Evolutionary conservation across 1,284 basidiomycete genomes (phyloP), one percentile per base, ranked within the genome.

Genomic region (Austroboletus niveus): DNA sequence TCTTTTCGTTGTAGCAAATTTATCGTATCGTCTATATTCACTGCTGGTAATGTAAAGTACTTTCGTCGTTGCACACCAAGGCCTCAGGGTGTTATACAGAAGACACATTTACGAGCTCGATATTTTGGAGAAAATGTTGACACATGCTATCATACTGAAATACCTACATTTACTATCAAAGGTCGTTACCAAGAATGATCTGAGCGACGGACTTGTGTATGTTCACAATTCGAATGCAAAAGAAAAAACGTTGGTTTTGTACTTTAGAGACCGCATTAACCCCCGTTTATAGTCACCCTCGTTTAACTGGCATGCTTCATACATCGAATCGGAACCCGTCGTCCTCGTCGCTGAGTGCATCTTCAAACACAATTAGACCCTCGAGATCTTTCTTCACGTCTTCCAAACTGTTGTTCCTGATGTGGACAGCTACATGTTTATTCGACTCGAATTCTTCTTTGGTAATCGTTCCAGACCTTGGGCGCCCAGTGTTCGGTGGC

Each of bases 371-470:
- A 50, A 65, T 54, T 42, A 65, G 47, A 10, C 60, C 62, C 41
- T 69, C 62, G 27, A 65, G 66, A 14, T 69, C 66, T 45, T 68
- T 65, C 51, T 63, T 69, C 49, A 66, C 64, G 20, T 63, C 63
- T 50, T 63, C 66, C 29, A 66, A 34, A 39, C 63, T 63, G 8
- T 55, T 56, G 31, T 48, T 67, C 42, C 56, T 42, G 3, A 54
- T 53, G 14, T 55, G 61, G 14, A 60, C 32, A 8, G 45, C 57
- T 27, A 53, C 30, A 35, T 66, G 65, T 4, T 54, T 48, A 31
- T 65, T 63, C 17, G 62, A 53, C 42, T 64, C 61, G 31, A 66
- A 65, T n/a, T 35, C 60, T 5, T 44, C 62, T 32, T 52, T 66
- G 42, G 62, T 65, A 29, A 65, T 66, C 40, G 63, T 66, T 8